A percentile compares a stretch with the other conserved stretches of the same genome.
Conservation (phyloP, 2,329 filamentous ascomycete genomes). For the Verticillium dahliae region DNA sequence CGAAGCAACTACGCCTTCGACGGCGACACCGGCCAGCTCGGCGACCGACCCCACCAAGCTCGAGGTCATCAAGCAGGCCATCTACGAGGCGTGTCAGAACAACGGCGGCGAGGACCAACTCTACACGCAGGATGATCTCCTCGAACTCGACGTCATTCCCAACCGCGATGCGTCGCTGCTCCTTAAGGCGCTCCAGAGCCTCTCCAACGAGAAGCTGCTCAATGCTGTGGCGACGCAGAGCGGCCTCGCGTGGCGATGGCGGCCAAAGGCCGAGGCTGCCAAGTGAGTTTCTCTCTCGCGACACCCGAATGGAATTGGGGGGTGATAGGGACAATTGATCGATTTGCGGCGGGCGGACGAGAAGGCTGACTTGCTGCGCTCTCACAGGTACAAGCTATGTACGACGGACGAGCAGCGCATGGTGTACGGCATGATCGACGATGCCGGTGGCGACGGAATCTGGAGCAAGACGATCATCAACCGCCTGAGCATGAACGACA, state of each 20-base stretch:
- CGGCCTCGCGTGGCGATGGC: slow-evolving; percentile 51
- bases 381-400: slow-evolving; percentile 48
- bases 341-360: not conserved
- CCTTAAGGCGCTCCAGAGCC: slow-evolving; percentile 47
- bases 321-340: no score
- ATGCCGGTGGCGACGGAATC: slow-evolving; percentile 75
- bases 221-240: slow-evolving; percentile 36
- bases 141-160: slow-evolving; percentile 50
- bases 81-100: slow-evolving; percentile 50
- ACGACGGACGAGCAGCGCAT: slow-evolving; percentile 69
- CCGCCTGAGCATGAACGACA: slow-evolving; percentile 76
- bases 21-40: slow-evolving; percentile 2
- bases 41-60: slow-evolving; percentile 31
- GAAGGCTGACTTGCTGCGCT: not conserved
- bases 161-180: slow-evolving; percentile 49
- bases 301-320: not conserved
- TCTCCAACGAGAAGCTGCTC: slow-evolving; percentile 56
- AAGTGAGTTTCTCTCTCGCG: slow-evolving; percentile 38
- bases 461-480: slow-evolving; percentile 84
- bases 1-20: slow-evolving; percentile 9
- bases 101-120: slow-evolving; percentile 38
- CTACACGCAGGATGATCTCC: slow-evolving; percentile 53
- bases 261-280: slow-evolving; percentile 52
- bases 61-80: slow-evolving; percentile 44
- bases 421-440: slow-evolving; percentile 85